phyloP scores from a whole-genome alignment of 1,284 basidiomycete genomes.

The Puccinia horiana region DNA sequence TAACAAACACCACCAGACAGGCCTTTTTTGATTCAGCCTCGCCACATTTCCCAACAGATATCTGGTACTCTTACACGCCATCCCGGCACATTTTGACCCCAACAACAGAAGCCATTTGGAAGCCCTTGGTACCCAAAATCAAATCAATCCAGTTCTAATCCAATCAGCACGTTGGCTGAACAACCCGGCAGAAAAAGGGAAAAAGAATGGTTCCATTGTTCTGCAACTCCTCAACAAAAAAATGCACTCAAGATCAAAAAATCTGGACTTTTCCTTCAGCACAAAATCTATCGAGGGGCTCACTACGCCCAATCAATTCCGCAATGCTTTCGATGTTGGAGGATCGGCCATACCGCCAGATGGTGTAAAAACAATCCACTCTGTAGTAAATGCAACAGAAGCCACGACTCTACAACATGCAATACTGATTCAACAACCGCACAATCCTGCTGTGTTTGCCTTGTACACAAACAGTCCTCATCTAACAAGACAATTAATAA shows the following conservation, averaged over 20 bases:
- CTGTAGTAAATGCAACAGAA: not conserved
- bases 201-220: not conserved
- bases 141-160: not conserved
- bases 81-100: not conserved
- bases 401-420: not conserved
- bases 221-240: not conserved
- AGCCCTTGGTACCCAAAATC: not conserved
- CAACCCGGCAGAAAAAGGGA: not conserved
- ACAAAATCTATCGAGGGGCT: not conserved
- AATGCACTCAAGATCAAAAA: not conserved
- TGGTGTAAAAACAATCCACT: not conserved
- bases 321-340: not conserved
- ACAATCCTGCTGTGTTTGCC: not conserved
- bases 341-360: not conserved
- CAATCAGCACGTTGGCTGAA: not conserved
- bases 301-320: not conserved
- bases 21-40: not conserved
- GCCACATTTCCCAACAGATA: not conserved
- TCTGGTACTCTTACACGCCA: not conserved
- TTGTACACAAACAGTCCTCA: not conserved
- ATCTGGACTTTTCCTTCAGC: not conserved
- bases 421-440: not conserved
- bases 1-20: slow-evolving; percentile 1
- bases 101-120: not conserved
- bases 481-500: not conserved